A percentile compares a stretch with the other conserved stretches of the same genome.
phyloP scores from a whole-genome alignment of 2,329 filamentous ascomycete species.

The Thielaviopsis musarum region DNA sequence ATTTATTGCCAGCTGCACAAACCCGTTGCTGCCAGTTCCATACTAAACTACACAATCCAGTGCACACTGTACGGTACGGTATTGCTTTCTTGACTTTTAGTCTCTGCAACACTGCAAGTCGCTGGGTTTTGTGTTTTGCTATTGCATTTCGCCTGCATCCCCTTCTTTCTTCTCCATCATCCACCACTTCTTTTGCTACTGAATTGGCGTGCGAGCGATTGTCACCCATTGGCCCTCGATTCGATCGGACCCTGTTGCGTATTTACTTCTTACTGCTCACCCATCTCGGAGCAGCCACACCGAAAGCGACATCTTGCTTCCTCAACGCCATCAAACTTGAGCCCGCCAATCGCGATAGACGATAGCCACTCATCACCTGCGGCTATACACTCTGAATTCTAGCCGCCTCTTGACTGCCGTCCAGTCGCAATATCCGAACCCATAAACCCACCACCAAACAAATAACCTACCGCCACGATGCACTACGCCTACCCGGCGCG shows the following conservation, averaged over 20 bases:
- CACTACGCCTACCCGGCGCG: conserved; percentile 81
- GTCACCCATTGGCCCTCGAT: not conserved
- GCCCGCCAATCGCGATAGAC: not conserved
- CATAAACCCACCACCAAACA: not conserved
- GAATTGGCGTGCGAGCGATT: not conserved
- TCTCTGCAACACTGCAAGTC: not conserved
- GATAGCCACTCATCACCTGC: not conserved
- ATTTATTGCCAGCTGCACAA: not conserved
- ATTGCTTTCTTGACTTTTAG: too few species aligned
- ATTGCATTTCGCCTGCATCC: not conserved
- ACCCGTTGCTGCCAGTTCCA: not conserved
- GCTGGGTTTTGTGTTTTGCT: not conserved
- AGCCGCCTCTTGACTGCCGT: not conserved
- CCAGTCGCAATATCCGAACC: not conserved
- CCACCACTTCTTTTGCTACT: not conserved
- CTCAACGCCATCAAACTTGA: not conserved
- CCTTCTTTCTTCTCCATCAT: not conserved
- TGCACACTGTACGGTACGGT: too few species aligned
- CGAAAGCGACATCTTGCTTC: not conserved
- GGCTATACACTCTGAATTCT: not conserved
- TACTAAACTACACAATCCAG: too few species aligned
- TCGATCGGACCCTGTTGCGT: not conserved
- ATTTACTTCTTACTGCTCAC: not conserved
- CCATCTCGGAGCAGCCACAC: not conserved
- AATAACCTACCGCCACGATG: conserved; percentile 33